A percentile compares a stretch with the other conserved stretches of the same genome.
Evolutionary conservation across 176 grass and related monocot species (phyloP).

Genomic region (Thalia dealbata): DNA sequence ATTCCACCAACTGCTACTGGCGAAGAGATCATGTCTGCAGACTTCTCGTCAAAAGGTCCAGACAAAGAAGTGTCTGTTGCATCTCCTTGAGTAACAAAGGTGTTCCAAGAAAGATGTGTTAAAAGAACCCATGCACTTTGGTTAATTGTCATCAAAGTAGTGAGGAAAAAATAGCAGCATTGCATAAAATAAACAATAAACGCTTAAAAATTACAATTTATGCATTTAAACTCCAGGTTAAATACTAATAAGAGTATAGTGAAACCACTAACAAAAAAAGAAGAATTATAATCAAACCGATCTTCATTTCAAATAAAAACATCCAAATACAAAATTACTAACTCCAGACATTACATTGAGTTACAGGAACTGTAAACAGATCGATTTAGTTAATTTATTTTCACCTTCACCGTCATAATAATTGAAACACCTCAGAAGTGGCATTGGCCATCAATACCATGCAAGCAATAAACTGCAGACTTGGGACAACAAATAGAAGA

Average conservation of each 20-base stretch:
- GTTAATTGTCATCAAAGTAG: not conserved
- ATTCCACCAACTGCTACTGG: constrained; percentile 25
- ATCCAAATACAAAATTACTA: not conserved
- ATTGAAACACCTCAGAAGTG: not conserved
- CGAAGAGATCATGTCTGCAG: constrained; percentile 22
- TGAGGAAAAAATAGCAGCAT: not conserved
- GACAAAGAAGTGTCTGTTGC: constrained; percentile 23
- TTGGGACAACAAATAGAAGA: not conserved
- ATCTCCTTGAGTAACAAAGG: constrained; percentile 22
- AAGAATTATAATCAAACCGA: not conserved
- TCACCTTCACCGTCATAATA: too few relatives aligned
- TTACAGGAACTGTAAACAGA: not conserved
- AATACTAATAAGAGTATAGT: not conserved
- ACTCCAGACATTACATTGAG: not conserved
- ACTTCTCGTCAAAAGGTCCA: constrained; percentile 30
- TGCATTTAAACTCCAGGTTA: not conserved
- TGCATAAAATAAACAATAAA: not conserved
- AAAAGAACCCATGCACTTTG: not conserved
- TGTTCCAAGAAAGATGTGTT: constrained; percentile 17
- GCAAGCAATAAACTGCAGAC: not conserved
- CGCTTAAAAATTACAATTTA: not conserved
- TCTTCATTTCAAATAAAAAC: not conserved
- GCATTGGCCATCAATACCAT: not conserved
- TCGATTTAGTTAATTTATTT: not conserved
- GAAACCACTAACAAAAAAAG: not conserved